Evolutionary conservation across 1,284 basidiomycete genomes (phyloP).

Genomic region (Sanghuangporus baumii): DNA sequence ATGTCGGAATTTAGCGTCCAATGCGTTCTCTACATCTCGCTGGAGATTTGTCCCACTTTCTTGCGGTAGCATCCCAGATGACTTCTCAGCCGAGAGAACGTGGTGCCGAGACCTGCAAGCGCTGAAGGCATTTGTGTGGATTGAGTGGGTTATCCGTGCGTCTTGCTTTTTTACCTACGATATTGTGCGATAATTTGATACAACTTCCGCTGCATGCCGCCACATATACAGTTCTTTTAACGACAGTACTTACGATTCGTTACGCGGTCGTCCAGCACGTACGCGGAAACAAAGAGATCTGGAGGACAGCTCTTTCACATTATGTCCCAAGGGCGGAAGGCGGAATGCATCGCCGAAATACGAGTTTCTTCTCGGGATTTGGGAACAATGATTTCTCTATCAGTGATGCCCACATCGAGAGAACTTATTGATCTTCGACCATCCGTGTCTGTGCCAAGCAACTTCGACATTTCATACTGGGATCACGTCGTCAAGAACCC

Average conservation of each 20-base stretch:
- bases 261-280: slow-evolving; percentile 38
- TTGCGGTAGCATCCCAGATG: slow-evolving; percentile 45
- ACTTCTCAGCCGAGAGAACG: slow-evolving; percentile 37
- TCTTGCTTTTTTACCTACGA: slow-evolving; percentile 15
- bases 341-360: slow-evolving; percentile 10
- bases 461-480: not conserved
- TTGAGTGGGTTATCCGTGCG: slow-evolving; percentile 49
- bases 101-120: slow-evolving; percentile 54
- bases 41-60: slow-evolving; percentile 44
- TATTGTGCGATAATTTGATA: not conserved
- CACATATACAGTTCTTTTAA: slow-evolving; percentile 35
- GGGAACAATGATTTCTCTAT: not conserved
- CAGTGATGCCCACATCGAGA: not conserved
- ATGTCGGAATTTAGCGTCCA: slow-evolving; percentile 37
- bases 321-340: slow-evolving; percentile 25
- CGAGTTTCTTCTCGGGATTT: slow-evolving; percentile 11
- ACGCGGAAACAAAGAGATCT: slow-evolving; percentile 45
- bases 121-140: slow-evolving; percentile 52
- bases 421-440: not conserved
- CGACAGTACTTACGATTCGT: slow-evolving; percentile 35
- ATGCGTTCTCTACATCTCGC: slow-evolving; percentile 53
- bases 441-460: not conserved
- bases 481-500: not conserved
- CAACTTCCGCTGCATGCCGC: not conserved
- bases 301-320: slow-evolving; percentile 44